A percentile compares a stretch with the other conserved stretches of the same genome.
phyloP scores from a whole-genome alignment of 495 filamentous ascomycete genomes.

The Hyphodiscus hymeniophilus region DNA sequence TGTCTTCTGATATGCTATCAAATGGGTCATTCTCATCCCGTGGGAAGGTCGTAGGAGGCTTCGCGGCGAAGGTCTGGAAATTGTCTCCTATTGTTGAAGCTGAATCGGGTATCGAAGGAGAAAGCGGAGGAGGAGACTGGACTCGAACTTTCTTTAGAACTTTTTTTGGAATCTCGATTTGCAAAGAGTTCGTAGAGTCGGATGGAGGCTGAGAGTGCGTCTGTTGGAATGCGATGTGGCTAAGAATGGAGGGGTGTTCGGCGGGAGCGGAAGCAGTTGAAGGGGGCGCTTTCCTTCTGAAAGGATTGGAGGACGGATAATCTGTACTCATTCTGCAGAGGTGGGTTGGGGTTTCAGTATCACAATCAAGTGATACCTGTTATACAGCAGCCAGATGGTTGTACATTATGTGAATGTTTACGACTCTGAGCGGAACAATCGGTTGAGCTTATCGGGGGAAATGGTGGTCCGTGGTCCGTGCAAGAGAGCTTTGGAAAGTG shows the following conservation, averaged over 20 bases:
- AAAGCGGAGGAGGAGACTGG: slow-evolving; percentile 46
- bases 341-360: not conserved
- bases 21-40: slow-evolving; percentile 21
- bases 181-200: not conserved
- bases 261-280: slow-evolving; percentile 3
- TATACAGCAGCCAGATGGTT: slow-evolving; percentile 3
- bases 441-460: slow-evolving; percentile 1
- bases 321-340: slow-evolving; percentile 18
- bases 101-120: slow-evolving; percentile 30
- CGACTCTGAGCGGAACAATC: slow-evolving; percentile 7
- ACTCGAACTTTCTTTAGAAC: slow-evolving; percentile 47
- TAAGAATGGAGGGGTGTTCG: slow-evolving; percentile 7
- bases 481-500: not conserved
- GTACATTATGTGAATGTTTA: slow-evolving; percentile 1
- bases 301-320: slow-evolving; percentile 23
- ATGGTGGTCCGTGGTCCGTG: not conserved
- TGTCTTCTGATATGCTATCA: slow-evolving; percentile 12
- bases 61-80: slow-evolving; percentile 6
- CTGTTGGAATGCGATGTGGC: slow-evolving; percentile 11
- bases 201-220: slow-evolving; percentile 1
- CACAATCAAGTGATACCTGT: slow-evolving; percentile 5
- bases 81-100: slow-evolving; percentile 23
- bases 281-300: slow-evolving; percentile 19
- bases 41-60: slow-evolving; percentile 23
- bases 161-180: slow-evolving; percentile 23